Evolutionary conservation across 169 alveolate species (phyloP), one percentile per base, ranked within the genome.

Genomic region (Theileria equi): DNA sequence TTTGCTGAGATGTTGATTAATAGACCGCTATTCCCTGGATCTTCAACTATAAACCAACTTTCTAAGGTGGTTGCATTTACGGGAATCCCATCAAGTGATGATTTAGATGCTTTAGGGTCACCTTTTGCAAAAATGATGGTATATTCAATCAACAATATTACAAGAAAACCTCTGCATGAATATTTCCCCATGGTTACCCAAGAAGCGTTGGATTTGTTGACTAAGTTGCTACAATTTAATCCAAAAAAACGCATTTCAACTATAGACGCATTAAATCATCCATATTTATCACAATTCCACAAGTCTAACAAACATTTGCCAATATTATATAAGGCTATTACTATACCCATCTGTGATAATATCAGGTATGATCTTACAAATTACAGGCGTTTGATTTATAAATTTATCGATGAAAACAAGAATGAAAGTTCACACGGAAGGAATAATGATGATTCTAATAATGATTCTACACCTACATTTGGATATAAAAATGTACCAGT

Each of bases 21-120:
- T 2, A 95, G 93, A 36, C 99, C 99, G 5, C 84, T 96, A 53
- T 96, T 97, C 74, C 98, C 98, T 31, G 99, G 99, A 5, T 93
- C 97, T 21, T 92, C 98, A n/a, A 97, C 99, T n/a, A 84, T 96
- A 77, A 96, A 95, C 69, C 98, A 97, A 59, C 89, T 96, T 31
- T 97, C 94, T 40, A 80, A 76, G 57, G 94, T 97, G 25, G 82
- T 96, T 60, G 90, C 93, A 60, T 82, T 95, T n/a, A 93, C 95
- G n/a, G 99, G 98, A 0, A 91, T 89, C 68, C 98, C 98, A 1
- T 45, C 90, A n/a, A 71, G 73, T 36, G 95, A 91, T 63, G 98
- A 95, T 77, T 84, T 94, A 59, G 96, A 91, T 35, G 81, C 96
- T 31, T 84, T 95, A 26, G 88, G 90, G 50, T 85, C 95, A 11